Conservation (phyloP, 371 early-diverging fungal genomes). For the Mucor racemosus region DNA sequence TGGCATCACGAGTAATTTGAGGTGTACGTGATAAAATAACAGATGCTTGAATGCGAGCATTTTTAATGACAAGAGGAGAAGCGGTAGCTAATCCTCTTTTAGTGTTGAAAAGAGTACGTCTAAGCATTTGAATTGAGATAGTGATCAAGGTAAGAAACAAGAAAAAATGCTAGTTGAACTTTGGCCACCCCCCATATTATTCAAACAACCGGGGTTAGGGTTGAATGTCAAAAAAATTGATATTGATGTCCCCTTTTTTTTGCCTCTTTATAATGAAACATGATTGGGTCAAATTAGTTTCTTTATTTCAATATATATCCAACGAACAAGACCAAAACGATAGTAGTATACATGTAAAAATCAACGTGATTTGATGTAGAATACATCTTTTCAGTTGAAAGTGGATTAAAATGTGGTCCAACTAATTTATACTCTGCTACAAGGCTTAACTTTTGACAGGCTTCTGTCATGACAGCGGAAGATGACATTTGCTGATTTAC, state of each 20-base stretch:
- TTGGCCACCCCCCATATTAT: not conserved
- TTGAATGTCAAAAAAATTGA: conserved; percentile 2
- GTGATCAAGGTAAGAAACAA: not conserved
- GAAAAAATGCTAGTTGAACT: not conserved
- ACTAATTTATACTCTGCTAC: conserved; percentile 3
- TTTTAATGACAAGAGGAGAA: conserved; percentile 38
- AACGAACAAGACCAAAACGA: not conserved
- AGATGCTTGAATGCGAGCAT: conserved; percentile 65
- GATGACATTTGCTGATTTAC: conserved; percentile 6
- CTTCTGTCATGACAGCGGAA: not conserved
- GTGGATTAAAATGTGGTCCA: conserved; percentile 18
- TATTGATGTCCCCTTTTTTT: not conserved
- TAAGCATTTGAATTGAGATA: conserved; percentile 1
- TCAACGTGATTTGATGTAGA: not conserved
- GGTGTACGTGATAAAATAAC: conserved; percentile 84
- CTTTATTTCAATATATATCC: not conserved
- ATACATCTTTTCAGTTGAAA: not conserved
- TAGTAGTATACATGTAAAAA: not conserved
- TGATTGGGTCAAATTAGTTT: not conserved
- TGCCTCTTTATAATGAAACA: not conserved
- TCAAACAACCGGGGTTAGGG: conserved; percentile 6
- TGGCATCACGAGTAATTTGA: conserved; percentile 72
- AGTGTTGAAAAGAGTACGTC: conserved; percentile 8
- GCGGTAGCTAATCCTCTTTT: conserved; percentile 31
- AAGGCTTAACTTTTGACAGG: conserved; percentile 5